Base-by-base conservation (phyloP, 2,329 filamentous ascomycete genomes). In the Cadophora sp. region DNA sequence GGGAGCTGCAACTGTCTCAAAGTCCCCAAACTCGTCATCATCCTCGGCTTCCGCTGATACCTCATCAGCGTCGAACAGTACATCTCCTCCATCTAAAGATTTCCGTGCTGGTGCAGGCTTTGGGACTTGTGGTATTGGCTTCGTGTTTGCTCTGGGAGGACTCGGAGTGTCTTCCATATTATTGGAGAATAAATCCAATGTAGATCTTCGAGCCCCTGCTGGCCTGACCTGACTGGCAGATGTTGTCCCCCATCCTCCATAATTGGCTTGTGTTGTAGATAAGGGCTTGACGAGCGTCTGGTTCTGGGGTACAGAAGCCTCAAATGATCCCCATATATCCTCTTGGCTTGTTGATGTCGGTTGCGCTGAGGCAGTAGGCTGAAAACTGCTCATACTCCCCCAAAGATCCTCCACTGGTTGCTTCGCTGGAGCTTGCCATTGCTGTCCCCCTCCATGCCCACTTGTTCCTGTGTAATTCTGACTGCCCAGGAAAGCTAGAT, bases 11-110 rank as follows among this genome's bases (percentile, higher is more conserved):
- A 86, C 87, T 53, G 84, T 82, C 76, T 91, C 88, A 73, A 91
- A 91, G 64, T 91, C 89, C 0, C 89, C 88, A 79, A 89, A 91
- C 73, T 90, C 87, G 64, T 89, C 87, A 8, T 88, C 85, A 3
- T 85, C 85, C 6, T 80, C 79, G 24, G 68, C 62, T n/a, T 72
- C 74, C 39, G 66, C 74, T 48, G 68, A 74, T 43, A 74, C 59
- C n/a, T 80, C 79, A 7, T 80, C 81, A 45, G 76, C 76, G 71
- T 79, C 77, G 64, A 79, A 79, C 8, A 79, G 59, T 18, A 79
- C 68, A 16, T 79, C 76, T 45, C 68, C 70, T 18, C 69, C 71
- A 48, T 64, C 71, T 9, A 69, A 71, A 39, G 60, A 67, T 39
- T 68, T 64, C 24, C 59, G 43, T 1, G 48, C 36, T 13, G 68